A percentile compares a stretch with the other conserved stretches of the same genome.
Evolutionary conservation across 2,329 filamentous ascomycete species (phyloP).

Genomic region (Claviceps sp.): DNA sequence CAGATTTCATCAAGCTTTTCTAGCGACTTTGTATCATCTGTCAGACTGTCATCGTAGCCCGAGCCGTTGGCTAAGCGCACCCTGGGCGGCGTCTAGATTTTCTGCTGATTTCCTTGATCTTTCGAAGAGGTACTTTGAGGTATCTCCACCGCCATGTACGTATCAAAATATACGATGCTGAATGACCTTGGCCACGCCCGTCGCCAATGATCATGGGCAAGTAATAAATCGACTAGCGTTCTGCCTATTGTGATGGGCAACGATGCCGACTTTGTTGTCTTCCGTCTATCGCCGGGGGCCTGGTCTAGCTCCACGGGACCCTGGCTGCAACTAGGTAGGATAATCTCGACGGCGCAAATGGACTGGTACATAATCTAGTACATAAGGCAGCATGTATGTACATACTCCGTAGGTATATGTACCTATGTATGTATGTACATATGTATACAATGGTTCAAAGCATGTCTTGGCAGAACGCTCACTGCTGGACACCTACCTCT

Average conservation of each 20-base stretch:
- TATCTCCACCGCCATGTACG: neutral
- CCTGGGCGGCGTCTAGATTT: neutral
- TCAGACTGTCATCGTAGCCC: neutral
- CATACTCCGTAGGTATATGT: too few species aligned
- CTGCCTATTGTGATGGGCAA: neutral
- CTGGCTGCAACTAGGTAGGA: conserved; percentile 9
- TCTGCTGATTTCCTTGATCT: neutral
- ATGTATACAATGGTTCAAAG: neutral
- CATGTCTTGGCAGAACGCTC: conserved; percentile 2
- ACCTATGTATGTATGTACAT: too few species aligned
- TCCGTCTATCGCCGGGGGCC: neutral
- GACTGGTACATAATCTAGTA: neutral
- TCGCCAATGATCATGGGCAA: neutral
- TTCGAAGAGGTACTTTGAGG: neutral
- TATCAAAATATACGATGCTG: neutral
- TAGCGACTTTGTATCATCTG: neutral
- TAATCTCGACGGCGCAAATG: conserved; percentile 8
- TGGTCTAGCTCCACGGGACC: conserved; percentile 1
- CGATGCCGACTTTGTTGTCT: neutral
- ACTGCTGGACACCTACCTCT: neutral
- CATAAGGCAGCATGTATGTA: neutral
- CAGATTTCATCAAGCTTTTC: neutral
- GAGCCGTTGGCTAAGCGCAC: neutral
- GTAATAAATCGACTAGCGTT: neutral
- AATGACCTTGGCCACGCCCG: neutral